phyloP scores from a whole-genome alignment of 805 yeast species.

The Starmerella geochares region DNA sequence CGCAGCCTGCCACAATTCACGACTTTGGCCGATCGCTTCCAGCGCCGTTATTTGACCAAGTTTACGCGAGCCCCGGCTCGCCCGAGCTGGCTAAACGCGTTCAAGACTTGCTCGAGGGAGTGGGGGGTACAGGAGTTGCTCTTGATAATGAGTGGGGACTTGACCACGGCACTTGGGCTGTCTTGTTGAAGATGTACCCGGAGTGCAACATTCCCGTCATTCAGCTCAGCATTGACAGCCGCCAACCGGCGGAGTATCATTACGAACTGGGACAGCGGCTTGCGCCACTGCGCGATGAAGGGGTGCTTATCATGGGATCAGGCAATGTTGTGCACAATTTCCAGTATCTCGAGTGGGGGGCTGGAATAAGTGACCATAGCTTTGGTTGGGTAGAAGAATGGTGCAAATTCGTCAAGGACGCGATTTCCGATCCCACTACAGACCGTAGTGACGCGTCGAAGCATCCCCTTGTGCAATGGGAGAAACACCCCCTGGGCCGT shows the following conservation, averaged over 20 bases:
- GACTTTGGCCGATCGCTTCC: slow-evolving; percentile 24
- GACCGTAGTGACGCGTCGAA: slow-evolving; percentile 22
- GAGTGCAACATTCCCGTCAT: slow-evolving; percentile 31
- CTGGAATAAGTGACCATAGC: slow-evolving; percentile 15
- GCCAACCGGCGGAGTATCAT: slow-evolving; percentile 33
- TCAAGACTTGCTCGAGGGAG: slow-evolving; percentile 8
- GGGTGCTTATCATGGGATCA: slow-evolving; percentile 47
- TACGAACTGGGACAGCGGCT: slow-evolving; percentile 46
- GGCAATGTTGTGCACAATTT: slow-evolving; percentile 68
- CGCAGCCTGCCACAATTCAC: slow-evolving; percentile 22
- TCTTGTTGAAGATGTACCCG: slow-evolving; percentile 25
- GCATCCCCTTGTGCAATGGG: slow-evolving; percentile 28
- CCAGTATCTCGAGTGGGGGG: slow-evolving; percentile 11
- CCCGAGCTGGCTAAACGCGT: slow-evolving; percentile 23
- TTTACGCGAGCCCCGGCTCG: slow-evolving; percentile 25
- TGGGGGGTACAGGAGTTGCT: slow-evolving; percentile 4
- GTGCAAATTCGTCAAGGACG: slow-evolving; percentile 31
- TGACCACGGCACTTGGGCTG: slow-evolving; percentile 26
- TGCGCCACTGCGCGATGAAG: slow-evolving; percentile 41
- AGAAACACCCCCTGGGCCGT: slow-evolving; percentile 19
- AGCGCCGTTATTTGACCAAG: slow-evolving; percentile 17
- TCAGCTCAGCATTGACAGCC: slow-evolving; percentile 34
- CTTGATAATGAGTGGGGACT: slow-evolving; percentile 22
- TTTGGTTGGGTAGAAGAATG: slow-evolving; percentile 31
- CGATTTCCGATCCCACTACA: slow-evolving; percentile 3